Base-by-base conservation (phyloP, 352 stramenopile species). In the Phytophthora palmivora region DNA sequence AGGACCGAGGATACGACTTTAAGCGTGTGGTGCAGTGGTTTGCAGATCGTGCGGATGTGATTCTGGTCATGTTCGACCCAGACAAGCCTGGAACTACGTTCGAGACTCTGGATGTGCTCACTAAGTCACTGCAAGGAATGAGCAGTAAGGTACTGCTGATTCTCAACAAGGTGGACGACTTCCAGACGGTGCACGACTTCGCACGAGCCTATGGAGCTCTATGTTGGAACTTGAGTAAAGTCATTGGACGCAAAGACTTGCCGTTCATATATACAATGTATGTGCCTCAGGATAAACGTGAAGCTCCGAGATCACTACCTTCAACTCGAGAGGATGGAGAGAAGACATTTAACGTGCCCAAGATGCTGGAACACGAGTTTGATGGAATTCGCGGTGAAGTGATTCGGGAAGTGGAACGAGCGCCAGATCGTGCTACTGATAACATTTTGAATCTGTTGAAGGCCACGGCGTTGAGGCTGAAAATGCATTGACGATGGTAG, bases 211-310 rank as follows among this genome's bases (percentile, higher is more conserved):
- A 96, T 39, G 87, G 87, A 38, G 87, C 87, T 30, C 58, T 96
- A 16, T 96, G 87, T 72, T 96, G 87, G 87, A 96, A 96, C 61
- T 65, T 96, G 36, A 96, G 87, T 61, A 93, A 94, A 41, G 84
- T 96, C 50, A 96, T 92, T 36, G 85, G 84, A 26, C 77, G 87
- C 24, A 96, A 96, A 58, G 87, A 96, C 34, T 42, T 96, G 64
- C 87, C 87, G 19, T 94, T 93, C 62, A 94, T 96, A 51, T 96
- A 94, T 66, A 92, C 87, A 8, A 96, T 96, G 87, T 93, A 96
- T 60, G 87, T 96, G 6, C 87, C 87, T 0, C 76, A 83, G 32
- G 79, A 89, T 36, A 70, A 89, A 55, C 71, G 73, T 11, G 68
- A 70, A 4, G 21, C 56, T 15, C 51, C 34, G 15, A 71, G 46